phyloP scores from a whole-genome alignment of 495 filamentous ascomycete genomes.

The Parachaetomium inaequale region DNA sequence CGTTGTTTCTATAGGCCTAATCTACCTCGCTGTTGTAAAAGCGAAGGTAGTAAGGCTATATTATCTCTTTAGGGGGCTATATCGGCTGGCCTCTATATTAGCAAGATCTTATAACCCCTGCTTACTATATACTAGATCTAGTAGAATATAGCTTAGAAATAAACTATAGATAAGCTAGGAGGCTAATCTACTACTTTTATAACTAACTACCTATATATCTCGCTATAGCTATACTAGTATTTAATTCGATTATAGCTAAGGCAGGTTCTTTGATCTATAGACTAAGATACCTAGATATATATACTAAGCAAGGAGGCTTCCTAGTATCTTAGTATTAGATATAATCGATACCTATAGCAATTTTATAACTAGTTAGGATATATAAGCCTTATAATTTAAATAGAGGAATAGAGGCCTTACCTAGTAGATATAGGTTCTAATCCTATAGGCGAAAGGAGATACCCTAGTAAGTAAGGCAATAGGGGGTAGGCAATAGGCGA shows the following conservation, averaged over 20 bases:
- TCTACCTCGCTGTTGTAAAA: constrained; percentile 19
- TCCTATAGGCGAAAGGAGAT: too few relatives aligned
- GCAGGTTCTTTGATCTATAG: constrained; percentile 10
- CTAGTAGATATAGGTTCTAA: neutral
- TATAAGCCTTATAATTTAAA: neutral
- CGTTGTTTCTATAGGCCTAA: constrained; percentile 12
- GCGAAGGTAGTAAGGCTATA: constrained; percentile 19
- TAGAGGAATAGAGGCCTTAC: neutral
- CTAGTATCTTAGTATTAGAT: neutral
- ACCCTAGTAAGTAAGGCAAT: neutral
- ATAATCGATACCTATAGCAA: constrained; percentile 14
- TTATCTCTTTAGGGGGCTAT: constrained; percentile 14
- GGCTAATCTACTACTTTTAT: constrained; percentile 9
- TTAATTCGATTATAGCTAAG: constrained; percentile 15
- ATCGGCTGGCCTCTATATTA: constrained; percentile 13
- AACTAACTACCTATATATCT: constrained; percentile 8
- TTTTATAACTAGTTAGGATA: constrained; percentile 16
- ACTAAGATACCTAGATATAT: constrained; percentile 12
- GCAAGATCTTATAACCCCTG: constrained; percentile 9
- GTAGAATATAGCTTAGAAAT: constrained; percentile 8
- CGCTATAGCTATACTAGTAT: constrained; percentile 9
- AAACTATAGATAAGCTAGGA: constrained; percentile 12
- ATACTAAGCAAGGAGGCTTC: constrained; percentile 5
- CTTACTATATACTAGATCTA: neutral
- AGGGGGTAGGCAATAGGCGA: neutral